Evolutionary conservation across 2,329 filamentous ascomycete species (phyloP), one percentile per base, ranked within the genome.

Genomic region (Neoscytalidium dimidiatum): DNA sequence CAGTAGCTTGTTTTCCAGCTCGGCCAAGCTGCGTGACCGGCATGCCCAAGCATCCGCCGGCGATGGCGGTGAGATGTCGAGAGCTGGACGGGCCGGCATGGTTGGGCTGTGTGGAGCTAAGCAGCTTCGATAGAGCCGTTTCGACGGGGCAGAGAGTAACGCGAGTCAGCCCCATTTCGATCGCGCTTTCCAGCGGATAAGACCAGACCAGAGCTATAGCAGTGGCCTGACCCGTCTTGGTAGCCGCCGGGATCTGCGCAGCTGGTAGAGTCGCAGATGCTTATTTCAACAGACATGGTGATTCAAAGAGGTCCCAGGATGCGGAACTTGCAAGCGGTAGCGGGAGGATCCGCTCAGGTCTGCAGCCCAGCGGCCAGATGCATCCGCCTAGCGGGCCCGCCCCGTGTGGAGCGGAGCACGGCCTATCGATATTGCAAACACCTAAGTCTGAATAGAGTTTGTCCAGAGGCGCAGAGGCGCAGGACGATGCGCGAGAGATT

Each of bases 371-470:
- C 19, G 26, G 19, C 41, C 56, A 46, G 17, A 41, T 21, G 28
- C 13, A n/a, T 28, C 35, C n/a, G n/a, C 38, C 38, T 9, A 8
- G 23, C 17, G 23, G 14, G 35, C 13, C 17, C 6, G 56, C 38
- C 13, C 26, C 33, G n/a, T 11, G 53, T 14, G 38, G 1, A 44
- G 6, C 52, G 21, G 52, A 28, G n/a, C 19, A 17, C 23, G n/a
- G 23, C 53, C 17, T 35, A 19, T n/a, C 19, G 35, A 21, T 38
- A 7, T 58, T 41, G 9, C 23, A 14, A 33, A 28, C n/a, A 28
- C 21, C 28, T 41, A 26, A 41, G 41, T 60, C 28, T 23, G 41
- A 46, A 44, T 60, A 60, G 28, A 60, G 56, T 60, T 60, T 29
- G 41, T n/a, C n/a, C n/a, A n/a, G n/a, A n/a, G n/a, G 28, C 2